Evolutionary conservation across 306 rosid genomes (phyloP).

Genomic region (Cicer yamashitae): DNA sequence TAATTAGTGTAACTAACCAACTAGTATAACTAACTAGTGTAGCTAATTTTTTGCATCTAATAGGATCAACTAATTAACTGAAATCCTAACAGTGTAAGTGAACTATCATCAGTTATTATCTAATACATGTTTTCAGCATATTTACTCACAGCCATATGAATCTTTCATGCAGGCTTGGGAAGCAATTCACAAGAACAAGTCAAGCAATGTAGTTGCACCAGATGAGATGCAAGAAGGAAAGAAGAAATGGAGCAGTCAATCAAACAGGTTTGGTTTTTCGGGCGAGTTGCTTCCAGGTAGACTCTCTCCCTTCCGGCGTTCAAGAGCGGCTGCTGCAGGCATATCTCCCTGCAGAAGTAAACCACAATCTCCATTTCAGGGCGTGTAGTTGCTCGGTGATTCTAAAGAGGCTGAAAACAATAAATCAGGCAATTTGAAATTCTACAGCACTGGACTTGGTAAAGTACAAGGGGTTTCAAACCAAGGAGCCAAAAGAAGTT

Average conservation of each 20-base stretch:
- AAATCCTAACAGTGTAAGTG: no score
- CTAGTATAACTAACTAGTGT: no score
- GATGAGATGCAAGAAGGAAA: constrained; percentile 56
- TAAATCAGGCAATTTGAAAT: constrained; percentile 49
- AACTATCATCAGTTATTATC: no score
- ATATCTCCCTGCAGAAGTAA: constrained; percentile 71
- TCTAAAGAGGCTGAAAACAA: constrained; percentile 57
- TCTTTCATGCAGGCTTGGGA: constrained; percentile 61
- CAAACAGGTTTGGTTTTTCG: constrained; percentile 60
- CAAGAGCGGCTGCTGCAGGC: constrained; percentile 60
- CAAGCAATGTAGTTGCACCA: constrained; percentile 46
- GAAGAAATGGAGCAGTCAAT: constrained; percentile 58
- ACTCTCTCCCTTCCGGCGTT: constrained; percentile 73
- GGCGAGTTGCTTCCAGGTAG: constrained; percentile 67
- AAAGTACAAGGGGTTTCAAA: constrained; percentile 48
- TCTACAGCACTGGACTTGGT: constrained; percentile 45
- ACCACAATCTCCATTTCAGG: constrained; percentile 61
- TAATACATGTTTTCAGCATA: not conserved
- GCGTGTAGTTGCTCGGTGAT: constrained; percentile 53
- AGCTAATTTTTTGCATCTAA: no score
- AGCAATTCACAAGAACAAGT: constrained; percentile 59
- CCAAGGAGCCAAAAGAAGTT: constrained; percentile 51
- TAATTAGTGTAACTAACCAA: no score
- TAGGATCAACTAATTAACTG: no score
- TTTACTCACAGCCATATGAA: constrained; percentile 17